Evolutionary conservation across 2,329 filamentous ascomycete genomes (phyloP).

Genomic region (Dothistroma pini): DNA sequence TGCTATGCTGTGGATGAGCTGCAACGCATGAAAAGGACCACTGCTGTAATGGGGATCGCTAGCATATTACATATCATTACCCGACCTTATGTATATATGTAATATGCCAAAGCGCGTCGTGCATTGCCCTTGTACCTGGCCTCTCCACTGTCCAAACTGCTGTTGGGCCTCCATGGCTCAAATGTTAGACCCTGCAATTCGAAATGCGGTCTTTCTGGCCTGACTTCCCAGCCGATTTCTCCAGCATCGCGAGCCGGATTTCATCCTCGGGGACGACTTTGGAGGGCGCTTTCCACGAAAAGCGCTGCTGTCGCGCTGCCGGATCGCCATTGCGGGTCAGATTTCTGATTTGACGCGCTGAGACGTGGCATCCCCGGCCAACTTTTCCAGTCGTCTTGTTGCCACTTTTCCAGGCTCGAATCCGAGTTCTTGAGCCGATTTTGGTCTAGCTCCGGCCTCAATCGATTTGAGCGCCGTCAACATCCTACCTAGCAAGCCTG

Average conservation of each 20-base stretch:
- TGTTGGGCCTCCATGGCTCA: not conserved
- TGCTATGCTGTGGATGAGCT: conserved; percentile 74
- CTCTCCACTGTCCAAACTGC: not conserved
- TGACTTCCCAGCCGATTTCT: not conserved
- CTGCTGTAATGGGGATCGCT: not conserved
- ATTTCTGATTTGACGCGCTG: no score
- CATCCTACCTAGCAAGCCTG: no score
- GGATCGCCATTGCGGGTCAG: no score
- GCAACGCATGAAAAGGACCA: conserved; percentile 9
- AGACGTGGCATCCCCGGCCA: no score
- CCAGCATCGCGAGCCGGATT: not conserved
- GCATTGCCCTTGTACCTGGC: not conserved
- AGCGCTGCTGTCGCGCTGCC: no score
- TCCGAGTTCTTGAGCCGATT: no score
- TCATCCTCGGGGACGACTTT: not conserved
- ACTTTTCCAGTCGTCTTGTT: no score
- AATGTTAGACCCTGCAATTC: not conserved
- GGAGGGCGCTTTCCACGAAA: no score
- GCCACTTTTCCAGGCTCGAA: no score
- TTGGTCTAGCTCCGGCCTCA: no score
- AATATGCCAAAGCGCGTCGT: not conserved
- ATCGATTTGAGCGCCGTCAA: no score
- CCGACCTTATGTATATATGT: not conserved
- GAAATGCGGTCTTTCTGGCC: not conserved
- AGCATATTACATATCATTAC: not conserved